These are phyloP conservation scores for Syzygium aromaticum DNA, from an alignment of 345 rosid species.

Conservation along the genomic window DNA sequence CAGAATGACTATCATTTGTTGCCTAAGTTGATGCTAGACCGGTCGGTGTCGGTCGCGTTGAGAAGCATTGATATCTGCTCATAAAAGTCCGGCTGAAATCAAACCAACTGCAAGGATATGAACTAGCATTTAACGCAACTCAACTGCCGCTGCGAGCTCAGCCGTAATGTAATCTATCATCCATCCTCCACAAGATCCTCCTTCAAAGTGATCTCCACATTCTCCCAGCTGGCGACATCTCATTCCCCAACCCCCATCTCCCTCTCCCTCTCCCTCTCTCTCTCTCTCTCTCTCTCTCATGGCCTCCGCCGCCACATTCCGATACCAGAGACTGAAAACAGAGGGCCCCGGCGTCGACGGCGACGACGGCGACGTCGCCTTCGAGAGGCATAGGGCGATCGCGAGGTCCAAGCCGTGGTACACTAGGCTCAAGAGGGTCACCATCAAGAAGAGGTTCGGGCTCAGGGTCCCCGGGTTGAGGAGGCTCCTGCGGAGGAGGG, in stretches of 20 bases:
- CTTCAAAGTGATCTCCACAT: neutral
- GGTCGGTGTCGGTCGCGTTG: neutral
- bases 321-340: constrained; percentile 30
- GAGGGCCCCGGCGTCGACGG: neutral
- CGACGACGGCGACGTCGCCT: neutral
- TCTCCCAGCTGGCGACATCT: neutral
- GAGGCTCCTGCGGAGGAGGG: constrained; percentile 9
- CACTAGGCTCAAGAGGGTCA: constrained; percentile 30
- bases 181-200: neutral
- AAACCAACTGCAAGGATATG: too few relatives aligned
- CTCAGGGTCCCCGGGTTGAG: constrained; percentile 29
- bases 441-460: constrained; percentile 39
- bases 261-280: neutral
- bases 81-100: neutral
- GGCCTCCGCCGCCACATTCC: constrained; percentile 7
- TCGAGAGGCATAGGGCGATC: neutral
- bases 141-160: neutral
- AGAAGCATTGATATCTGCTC: neutral
- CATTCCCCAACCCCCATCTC: neutral
- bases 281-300: neutral
- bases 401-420: constrained; percentile 10
- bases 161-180: too few relatives aligned
- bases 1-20: too few relatives aligned
- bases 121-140: neutral
- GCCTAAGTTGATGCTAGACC: neutral